Conservation (phyloP, 192 early-diverging fungal species). For the Backusella australiensis region DNA sequence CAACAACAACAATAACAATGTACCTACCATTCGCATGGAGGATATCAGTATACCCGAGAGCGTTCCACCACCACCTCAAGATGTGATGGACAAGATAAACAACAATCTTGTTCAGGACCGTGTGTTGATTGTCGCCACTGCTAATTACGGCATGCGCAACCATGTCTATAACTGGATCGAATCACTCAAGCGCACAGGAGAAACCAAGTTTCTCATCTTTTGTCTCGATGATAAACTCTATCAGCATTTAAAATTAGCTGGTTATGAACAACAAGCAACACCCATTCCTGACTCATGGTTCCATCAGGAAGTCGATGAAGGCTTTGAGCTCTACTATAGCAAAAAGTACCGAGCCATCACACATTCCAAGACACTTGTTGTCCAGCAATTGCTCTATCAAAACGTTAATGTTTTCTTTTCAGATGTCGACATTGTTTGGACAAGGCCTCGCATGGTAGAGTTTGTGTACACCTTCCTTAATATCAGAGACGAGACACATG, state of each 20-base stretch:
- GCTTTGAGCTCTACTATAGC: neutral
- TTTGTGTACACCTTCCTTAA: constrained; percentile 15
- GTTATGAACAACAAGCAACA: constrained; percentile 17
- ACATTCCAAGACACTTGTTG: constrained; percentile 22
- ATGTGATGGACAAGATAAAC: constrained; percentile 16
- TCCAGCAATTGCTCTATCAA: constrained; percentile 27
- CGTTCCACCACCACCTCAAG: neutral
- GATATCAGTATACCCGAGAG: neutral
- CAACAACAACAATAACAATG: neutral
- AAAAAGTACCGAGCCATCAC: constrained; percentile 19
- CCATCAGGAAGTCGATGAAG: neutral
- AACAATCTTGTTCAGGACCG: constrained; percentile 13
- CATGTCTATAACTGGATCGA: constrained; percentile 33
- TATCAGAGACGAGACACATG: constrained; percentile 17
- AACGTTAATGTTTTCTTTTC: constrained; percentile 30
- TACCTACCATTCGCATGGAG: neutral
- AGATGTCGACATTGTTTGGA: constrained; percentile 29
- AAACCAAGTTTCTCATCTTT: constrained; percentile 19
- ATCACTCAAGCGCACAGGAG: constrained; percentile 20
- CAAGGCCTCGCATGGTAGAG: constrained; percentile 4
- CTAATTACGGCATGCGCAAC: constrained; percentile 20
- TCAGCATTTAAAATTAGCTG: constrained; percentile 1
- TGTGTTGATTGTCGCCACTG: constrained; percentile 24
- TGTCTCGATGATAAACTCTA: constrained; percentile 22
- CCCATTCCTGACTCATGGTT: constrained; percentile 27